Evolutionary conservation across 2,329 filamentous ascomycete species (phyloP), one percentile per base, ranked within the genome.

Genomic region (Botrytis pseudocinerea): DNA sequence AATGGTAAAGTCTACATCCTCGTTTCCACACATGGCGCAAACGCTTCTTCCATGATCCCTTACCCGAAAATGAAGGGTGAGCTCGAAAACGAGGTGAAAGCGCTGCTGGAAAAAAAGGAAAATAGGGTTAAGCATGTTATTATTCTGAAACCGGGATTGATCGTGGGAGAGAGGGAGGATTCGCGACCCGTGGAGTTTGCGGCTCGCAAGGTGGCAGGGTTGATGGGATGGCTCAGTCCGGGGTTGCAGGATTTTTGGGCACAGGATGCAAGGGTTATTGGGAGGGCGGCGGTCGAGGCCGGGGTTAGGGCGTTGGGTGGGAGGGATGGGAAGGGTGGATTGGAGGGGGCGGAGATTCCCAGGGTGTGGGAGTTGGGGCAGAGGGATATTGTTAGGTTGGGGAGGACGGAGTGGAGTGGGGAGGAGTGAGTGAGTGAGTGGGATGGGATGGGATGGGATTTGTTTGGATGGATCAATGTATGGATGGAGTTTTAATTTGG

Each of bases 21-120:
- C 2, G 79, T 82, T 70, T 86, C 57, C 44, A 83, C 46, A 68
- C 77, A 61, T 65, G 82, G 82, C 69, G 85, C 84, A n/a, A 88
- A 80, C 83, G 85, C 79, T 83, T 87, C 83, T 7, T 89, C 84
- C 76, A 85, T 78, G 1, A 80, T 91, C 9, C 81, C 84, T 0
- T 93, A 92, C 74, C 40, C 82, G 1, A 85, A 85, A 82, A 96
- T 98, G 93, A 98, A 98, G 85, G 90, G 89, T 38, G 93, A 96
- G 78, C 89, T 97, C 59, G 95, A 98, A 82, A 92, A 97, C 48
- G 85, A 89, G 25, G 87, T 97, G 74, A 88, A 89, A 82, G 88
- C 83, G 60, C 83, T 95, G 6, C 28, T 14, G 32, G 46, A 57
- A 0, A 57, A 18, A 1, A 28, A 57, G 14, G 51, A 32, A 32